Conservation (phyloP, 768 basidiomycete species). For the Phylloporus sp. region DNA sequence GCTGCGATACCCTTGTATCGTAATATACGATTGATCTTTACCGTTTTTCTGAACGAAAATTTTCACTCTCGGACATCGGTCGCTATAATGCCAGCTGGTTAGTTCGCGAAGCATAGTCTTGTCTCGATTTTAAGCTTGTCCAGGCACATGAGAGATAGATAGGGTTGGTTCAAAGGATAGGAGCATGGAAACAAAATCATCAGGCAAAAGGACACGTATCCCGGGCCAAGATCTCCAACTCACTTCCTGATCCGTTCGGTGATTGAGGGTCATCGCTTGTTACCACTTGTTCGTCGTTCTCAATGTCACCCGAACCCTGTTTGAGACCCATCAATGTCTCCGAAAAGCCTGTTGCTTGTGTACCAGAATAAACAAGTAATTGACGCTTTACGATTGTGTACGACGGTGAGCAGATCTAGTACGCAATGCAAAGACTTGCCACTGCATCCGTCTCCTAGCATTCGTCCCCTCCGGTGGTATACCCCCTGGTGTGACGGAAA, state of each 20-base stretch:
- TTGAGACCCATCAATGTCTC: not conserved
- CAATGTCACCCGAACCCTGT: constrained; percentile 35
- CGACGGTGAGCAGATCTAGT: constrained; percentile 25
- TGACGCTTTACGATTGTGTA: too few relatives aligned
- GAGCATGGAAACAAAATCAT: constrained; percentile 44
- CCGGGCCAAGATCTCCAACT: constrained; percentile 68
- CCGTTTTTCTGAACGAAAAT: not conserved
- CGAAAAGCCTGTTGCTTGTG: constrained; percentile 15
- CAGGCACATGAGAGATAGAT: constrained; percentile 7
- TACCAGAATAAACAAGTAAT: not conserved
- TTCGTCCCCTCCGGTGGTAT: constrained; percentile 28
- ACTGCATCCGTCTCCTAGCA: constrained; percentile 42
- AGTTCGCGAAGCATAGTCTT: too few relatives aligned
- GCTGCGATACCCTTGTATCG: constrained; percentile 24
- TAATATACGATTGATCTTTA: constrained; percentile 4
- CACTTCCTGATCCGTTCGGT: constrained; percentile 65
- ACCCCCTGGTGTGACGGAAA: constrained; percentile 45
- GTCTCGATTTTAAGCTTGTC: too few relatives aligned
- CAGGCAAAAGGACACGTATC: too few relatives aligned
- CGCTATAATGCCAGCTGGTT: too few relatives aligned
- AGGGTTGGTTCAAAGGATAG: constrained; percentile 21
- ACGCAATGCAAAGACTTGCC: constrained; percentile 47
- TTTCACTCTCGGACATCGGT: not conserved
- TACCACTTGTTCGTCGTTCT: constrained; percentile 68
- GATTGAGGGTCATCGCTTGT: constrained; percentile 73